Conservation (phyloP, 805 yeast genomes). For the Grigorovia transvaalensis region DNA sequence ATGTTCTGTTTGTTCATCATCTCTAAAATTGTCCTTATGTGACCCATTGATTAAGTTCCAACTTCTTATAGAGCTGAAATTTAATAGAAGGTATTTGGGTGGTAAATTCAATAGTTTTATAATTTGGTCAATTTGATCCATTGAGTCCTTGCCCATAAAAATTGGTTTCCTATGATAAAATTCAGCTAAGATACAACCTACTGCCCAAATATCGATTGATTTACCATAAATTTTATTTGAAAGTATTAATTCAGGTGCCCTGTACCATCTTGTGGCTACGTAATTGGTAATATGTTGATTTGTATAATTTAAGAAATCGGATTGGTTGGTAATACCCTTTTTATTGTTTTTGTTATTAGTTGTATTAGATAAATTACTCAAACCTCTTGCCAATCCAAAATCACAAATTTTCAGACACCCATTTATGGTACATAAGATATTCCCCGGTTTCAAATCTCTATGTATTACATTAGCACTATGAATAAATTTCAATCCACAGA, state of each 20-base stretch:
- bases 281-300: slow-evolving; percentile 55
- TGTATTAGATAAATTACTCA: slow-evolving; percentile 26
- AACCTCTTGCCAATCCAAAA: slow-evolving; percentile 83
- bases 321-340: background rate
- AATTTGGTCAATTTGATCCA: slow-evolving; percentile 63
- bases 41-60: slow-evolving; percentile 34
- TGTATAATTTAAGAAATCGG: background rate
- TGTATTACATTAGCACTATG: slow-evolving; percentile 91
- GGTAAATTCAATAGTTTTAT: slow-evolving; percentile 67
- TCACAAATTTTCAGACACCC: slow-evolving; percentile 84
- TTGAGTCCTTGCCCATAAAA: slow-evolving; percentile 63
- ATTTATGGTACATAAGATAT: slow-evolving; percentile 61
- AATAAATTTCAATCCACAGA: slow-evolving; percentile 79
- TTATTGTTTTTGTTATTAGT: background rate
- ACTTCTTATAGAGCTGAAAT: slow-evolving; percentile 38
- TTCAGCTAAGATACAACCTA: slow-evolving; percentile 85
- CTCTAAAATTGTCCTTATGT: background rate
- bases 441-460: slow-evolving; percentile 87
- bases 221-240: slow-evolving; percentile 50
- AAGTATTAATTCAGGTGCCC: slow-evolving; percentile 84
- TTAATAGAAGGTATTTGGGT: slow-evolving; percentile 32
- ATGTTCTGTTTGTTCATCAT: background rate
- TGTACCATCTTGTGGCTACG: slow-evolving; percentile 91
- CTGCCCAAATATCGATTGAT: slow-evolving; percentile 84
- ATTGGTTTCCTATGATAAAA: slow-evolving; percentile 70